Base-by-base conservation (phyloP, 352 stramenopile species). In the Phytophthora quininea region DNA sequence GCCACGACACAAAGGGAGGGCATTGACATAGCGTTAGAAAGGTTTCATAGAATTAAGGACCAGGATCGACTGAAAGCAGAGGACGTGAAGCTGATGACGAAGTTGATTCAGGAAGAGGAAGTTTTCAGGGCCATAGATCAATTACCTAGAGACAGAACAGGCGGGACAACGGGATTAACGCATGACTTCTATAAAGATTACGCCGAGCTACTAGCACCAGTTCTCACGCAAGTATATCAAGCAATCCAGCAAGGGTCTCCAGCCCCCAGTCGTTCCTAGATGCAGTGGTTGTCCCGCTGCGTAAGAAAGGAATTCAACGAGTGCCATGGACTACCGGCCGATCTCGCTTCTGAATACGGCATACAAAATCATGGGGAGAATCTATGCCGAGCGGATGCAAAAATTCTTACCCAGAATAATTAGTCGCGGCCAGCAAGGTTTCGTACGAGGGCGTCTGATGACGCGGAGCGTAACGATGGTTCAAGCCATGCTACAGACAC, bases 321-420 rank as follows among this genome's bases (percentile, higher is more conserved):
- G 62, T 32, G 61, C 53, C 1, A 68, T 62, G 46, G 53, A 62
- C 12, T 68, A 62, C 10, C 10, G 52, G 7, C 61, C 52, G n/a
- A 68, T 66, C 12, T 50, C 51, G 2, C 29, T 67, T 5, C 29
- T 61, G 0, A 68, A 62, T 14, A 62, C 61, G 2, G 52, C 52
- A 4, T 62, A 58, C 29, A 62, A 46, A 46, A 40, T 54, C 7
- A 47, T 58, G 1, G 53, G 33, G 3, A 15, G 61, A 40, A 54
- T 62, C 1, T 48, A 43, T 9, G 61, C 52, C 8, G 33, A 62
- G 11, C 27, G 51, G 0, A 46, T 62, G 19, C 52, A 68, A 2
- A 3, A 19, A 14, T 30, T 49, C 27, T 6, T 68, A 5, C 61
- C 61, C 3, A 30, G 37, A 11, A 1, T 52, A 1, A 58, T 62